phyloP scores from a whole-genome alignment of 1,284 basidiomycete species.

The Erythrobasidium hasegawianum region DNA sequence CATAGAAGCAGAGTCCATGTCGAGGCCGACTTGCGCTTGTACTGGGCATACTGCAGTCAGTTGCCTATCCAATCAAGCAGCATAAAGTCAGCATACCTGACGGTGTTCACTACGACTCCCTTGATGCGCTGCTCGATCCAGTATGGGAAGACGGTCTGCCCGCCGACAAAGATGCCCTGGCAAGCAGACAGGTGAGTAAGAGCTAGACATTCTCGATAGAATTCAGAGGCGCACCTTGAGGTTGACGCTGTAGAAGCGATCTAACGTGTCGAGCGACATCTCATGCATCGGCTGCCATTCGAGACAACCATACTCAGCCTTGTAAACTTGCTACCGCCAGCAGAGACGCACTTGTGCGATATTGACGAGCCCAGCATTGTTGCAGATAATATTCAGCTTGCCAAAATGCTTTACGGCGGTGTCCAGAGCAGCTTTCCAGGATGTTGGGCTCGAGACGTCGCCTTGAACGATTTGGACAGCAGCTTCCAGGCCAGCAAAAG shows the following conservation, averaged over 20 bases:
- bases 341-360: conserved; percentile 3
- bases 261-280: conserved; percentile 19
- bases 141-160: conserved; percentile 20
- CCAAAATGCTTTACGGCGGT: conserved; percentile 15
- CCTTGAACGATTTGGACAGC: conserved; percentile 16
- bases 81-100: conserved; percentile 6
- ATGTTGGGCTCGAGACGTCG: conserved; percentile 15
- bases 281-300: conserved; percentile 22
- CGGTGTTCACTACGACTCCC: conserved; percentile 25
- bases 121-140: conserved; percentile 27
- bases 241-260: conserved; percentile 15
- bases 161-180: conserved; percentile 18
- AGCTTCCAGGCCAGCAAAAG: not conserved
- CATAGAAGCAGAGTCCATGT: conserved; percentile 26
- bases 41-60: not conserved
- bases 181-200: too few relatives aligned
- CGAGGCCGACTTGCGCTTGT: conserved; percentile 26
- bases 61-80: not conserved
- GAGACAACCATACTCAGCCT: not conserved
- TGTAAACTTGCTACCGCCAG: not conserved
- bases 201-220: too few relatives aligned
- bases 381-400: conserved; percentile 18
- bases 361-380: conserved; percentile 28
- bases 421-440: conserved; percentile 24
- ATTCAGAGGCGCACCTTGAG: conserved; percentile 9